Evolutionary conservation across 106 monocot species (phyloP).

Genomic region (Dendrobium catenatum): DNA sequence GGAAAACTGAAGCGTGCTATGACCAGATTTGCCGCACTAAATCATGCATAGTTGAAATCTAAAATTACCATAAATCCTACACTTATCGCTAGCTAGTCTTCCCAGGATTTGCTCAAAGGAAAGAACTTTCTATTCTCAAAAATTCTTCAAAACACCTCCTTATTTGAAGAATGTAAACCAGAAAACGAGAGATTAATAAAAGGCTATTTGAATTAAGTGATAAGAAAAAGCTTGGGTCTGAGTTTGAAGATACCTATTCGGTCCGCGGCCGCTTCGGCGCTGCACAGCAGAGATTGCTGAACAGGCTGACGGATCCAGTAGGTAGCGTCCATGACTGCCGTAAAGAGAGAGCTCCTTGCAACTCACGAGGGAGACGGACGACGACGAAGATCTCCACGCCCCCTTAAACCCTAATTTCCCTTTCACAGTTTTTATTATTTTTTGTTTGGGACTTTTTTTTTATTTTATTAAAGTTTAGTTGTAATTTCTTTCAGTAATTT

Average conservation of each 20-base stretch:
- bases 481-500: too few relatives aligned
- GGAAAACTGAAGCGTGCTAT: background rate
- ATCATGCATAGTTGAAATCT: background rate
- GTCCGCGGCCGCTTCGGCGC: constrained; percentile 3
- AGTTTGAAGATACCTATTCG: background rate
- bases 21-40: background rate
- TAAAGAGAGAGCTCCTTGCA: background rate
- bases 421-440: too few relatives aligned
- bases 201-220: background rate
- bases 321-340: background rate
- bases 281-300: background rate
- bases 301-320: background rate
- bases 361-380: background rate
- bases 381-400: background rate
- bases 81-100: background rate
- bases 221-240: background rate
- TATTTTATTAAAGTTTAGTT: too few relatives aligned
- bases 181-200: background rate
- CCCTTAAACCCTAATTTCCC: background rate
- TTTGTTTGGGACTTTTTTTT: too few relatives aligned
- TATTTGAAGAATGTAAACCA: background rate
- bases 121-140: background rate
- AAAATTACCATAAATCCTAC: background rate
- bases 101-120: background rate
- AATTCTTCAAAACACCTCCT: background rate